Percentiles rank a stretch among this genome's conserved stretches.
These are phyloP conservation scores for Epichloe glyceriae DNA, from an alignment of 2,329 filamentous ascomycete genomes.

Conservation along the genomic window DNA sequence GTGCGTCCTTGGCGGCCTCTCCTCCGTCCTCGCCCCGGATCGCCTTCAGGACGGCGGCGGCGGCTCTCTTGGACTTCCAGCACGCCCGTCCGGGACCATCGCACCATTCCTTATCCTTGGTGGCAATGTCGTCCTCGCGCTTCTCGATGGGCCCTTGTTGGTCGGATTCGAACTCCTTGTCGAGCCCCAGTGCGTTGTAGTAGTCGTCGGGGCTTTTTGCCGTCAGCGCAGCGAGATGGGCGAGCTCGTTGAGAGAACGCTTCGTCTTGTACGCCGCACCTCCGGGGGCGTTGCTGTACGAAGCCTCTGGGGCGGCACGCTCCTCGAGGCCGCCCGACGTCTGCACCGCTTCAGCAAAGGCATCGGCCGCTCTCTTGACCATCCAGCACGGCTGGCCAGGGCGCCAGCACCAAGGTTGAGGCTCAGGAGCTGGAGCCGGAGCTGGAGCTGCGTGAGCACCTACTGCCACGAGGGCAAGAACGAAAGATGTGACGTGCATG, in stretches of 20 bases:
- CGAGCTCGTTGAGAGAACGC: slow-evolving; percentile 26
- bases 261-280: slow-evolving; percentile 25
- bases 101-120: slow-evolving; percentile 16
- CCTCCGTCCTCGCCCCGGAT: slow-evolving; percentile 5
- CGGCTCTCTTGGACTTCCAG: slow-evolving; percentile 25
- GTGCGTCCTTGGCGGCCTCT: slow-evolving; percentile 10
- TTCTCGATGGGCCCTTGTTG: slow-evolving; percentile 7
- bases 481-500: slow-evolving; percentile 15
- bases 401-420: slow-evolving; percentile 13
- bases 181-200: slow-evolving; percentile 20
- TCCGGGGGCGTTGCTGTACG: slow-evolving; percentile 21
- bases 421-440: slow-evolving; percentile 3
- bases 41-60: slow-evolving; percentile 22
- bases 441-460: slow-evolving; percentile 18
- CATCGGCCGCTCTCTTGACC: slow-evolving; percentile 13
- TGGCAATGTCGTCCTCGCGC: slow-evolving; percentile 1
- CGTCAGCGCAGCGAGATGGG: slow-evolving; percentile 21
- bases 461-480: slow-evolving; percentile 26
- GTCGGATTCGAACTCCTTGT: slow-evolving; percentile 12
- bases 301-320: slow-evolving; percentile 14
- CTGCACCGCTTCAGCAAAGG: slow-evolving; percentile 12
- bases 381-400: slow-evolving; percentile 18
- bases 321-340: slow-evolving; percentile 13
- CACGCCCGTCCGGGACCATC: slow-evolving; percentile 11
- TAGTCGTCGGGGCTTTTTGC: slow-evolving; percentile 17